Evolutionary conservation across 257 asterid genomes (phyloP).

Genomic region (Solanum commersonii): DNA sequence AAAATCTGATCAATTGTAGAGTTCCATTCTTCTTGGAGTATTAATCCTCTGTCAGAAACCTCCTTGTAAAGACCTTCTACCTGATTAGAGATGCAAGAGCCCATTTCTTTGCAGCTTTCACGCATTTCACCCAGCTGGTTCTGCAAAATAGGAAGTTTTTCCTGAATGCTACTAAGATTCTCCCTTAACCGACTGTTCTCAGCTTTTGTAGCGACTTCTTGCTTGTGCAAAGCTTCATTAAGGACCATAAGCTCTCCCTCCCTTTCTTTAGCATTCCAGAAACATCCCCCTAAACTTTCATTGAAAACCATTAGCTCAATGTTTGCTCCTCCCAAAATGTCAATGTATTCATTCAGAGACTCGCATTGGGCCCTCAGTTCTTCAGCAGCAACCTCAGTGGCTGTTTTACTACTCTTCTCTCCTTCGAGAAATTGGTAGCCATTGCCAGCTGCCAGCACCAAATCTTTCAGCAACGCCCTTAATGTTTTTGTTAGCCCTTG

Average conservation of each 20-base stretch:
- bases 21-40: slow-evolving; percentile 53
- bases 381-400: slow-evolving; percentile 27
- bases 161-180: slow-evolving; percentile 33
- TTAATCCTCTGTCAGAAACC: slow-evolving; percentile 39
- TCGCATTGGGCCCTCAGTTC: slow-evolving; percentile 27
- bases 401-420: slow-evolving; percentile 27
- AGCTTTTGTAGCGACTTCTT: slow-evolving; percentile 35
- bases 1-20: slow-evolving; percentile 43
- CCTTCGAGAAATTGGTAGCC: slow-evolving; percentile 37
- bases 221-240: slow-evolving; percentile 43
- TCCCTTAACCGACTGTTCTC: slow-evolving; percentile 49
- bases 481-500: slow-evolving; percentile 30
- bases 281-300: slow-evolving; percentile 51
- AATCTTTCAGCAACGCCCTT: slow-evolving; percentile 35
- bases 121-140: slow-evolving; percentile 40
- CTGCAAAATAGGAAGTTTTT: slow-evolving; percentile 43
- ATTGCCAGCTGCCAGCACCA: slow-evolving; percentile 37
- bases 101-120: slow-evolving; percentile 43
- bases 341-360: slow-evolving; percentile 34
- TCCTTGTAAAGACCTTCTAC: slow-evolving; percentile 46
- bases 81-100: slow-evolving; percentile 41
- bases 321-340: slow-evolving; percentile 50
- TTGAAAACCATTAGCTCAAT: slow-evolving; percentile 62
- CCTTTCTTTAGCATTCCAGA: slow-evolving; percentile 26
- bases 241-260: slow-evolving; percentile 44